Evolutionary conservation across 495 filamentous ascomycete species (phyloP), one percentile per base, ranked within the genome.

Genomic region (Apodospora peruviana): DNA sequence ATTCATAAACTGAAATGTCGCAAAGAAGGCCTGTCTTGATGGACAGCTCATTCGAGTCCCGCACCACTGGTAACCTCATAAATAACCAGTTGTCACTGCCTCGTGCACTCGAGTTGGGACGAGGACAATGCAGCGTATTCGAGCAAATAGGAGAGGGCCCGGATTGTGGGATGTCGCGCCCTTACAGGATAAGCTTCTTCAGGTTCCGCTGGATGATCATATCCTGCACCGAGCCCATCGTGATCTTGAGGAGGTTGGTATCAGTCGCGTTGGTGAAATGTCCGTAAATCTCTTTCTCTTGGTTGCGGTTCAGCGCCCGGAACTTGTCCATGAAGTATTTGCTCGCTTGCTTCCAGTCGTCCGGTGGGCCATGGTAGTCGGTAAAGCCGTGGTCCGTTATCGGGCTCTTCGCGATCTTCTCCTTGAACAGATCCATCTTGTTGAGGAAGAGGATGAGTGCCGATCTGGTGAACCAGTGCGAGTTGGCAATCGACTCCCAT

Each of bases 151-250:
- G 27, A 14, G 7, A 32, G 7, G 27, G 14, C 14, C 27, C 27
- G 14, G 27, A 14, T 7, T 32, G 14, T 32, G 27, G 27, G 27
- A 32, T 14, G 27, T 32, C 27, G 27, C 7, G 7, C 43, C 61
- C 63, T 90, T 81, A 98, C 72, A 97, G 81, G 61, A 98, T 95
- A 57, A 98, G 73, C 62, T 86, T 85, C 71, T 95, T 88, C 49
- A 98, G 77, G 68, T 98, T 98, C 67, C 90, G 86, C 74, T 98
- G 93, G 57, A 98, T 91, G 67, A 98, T 97, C 87, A 97, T 98
- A 64, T 98, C 93, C 63, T 97, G 93, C 27, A 98, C 93, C 22
- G 87, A 94, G 46, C 81, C 79, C 93, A 98, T 98, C 20, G 93
- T 98, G 56, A 91, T 94, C 71, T 96, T 96, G 46, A 98, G 75